Percentiles rank a stretch among this genome's conserved stretches.
These are phyloP conservation scores for Fomitopsis schrenkii DNA, from an alignment of 1,284 basidiomycete genomes.

Conservation along the genomic window DNA sequence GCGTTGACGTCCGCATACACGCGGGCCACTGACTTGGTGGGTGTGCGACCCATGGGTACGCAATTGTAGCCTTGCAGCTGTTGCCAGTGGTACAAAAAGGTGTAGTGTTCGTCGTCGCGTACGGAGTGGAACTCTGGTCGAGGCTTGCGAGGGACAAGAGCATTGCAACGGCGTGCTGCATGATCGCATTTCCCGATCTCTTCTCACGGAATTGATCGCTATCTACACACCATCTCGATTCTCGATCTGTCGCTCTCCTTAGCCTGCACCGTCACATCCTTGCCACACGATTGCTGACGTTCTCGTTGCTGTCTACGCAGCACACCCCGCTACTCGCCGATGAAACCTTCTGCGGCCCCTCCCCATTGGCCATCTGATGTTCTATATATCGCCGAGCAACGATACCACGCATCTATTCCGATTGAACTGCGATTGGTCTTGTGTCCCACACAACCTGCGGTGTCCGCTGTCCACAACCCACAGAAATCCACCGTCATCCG, in stretches of 20 bases:
- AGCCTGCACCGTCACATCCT: not conserved
- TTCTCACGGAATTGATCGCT: not conserved
- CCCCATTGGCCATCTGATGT: conserved; percentile 50
- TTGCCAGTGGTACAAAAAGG: not conserved
- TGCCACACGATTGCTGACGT: too few relatives aligned
- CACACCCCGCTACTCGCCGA: not conserved
- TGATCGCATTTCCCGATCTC: not conserved
- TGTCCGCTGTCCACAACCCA: not conserved
- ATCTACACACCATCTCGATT: not conserved
- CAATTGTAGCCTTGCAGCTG: not conserved
- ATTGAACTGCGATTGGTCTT: conserved; percentile 27
- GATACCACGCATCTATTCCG: conserved; percentile 53
- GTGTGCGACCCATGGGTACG: conserved; percentile 55
- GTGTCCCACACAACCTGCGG: conserved; percentile 1
- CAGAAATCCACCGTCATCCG: conserved; percentile 20
- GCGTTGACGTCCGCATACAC: conserved; percentile 74
- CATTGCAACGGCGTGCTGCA: not conserved
- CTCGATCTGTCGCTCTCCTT: too few relatives aligned
- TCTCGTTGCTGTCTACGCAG: too few relatives aligned
- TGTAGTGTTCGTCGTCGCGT: not conserved
- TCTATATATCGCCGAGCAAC: conserved; percentile 38
- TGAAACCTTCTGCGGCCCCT: conserved; percentile 22
- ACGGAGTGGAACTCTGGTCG: not conserved
- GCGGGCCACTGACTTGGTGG: conserved; percentile 68
- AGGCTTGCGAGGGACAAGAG: not conserved